Base-by-base conservation (phyloP, 495 filamentous ascomycete species). In the Clohesyomyces aquaticus region DNA sequence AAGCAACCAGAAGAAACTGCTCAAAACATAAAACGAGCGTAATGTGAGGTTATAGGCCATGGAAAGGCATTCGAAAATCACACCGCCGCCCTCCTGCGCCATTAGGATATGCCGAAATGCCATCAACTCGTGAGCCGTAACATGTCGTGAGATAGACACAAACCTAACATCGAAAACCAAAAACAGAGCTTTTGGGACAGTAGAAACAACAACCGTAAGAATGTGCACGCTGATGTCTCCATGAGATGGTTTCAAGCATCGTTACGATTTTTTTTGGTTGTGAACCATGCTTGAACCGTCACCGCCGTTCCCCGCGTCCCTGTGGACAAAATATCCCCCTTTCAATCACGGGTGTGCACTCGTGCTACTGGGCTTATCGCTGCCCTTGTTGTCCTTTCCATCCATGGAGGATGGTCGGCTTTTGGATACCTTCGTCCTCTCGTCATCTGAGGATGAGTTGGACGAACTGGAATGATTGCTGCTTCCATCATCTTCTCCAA, bases 381-480 rank as follows among this genome's bases (percentile, higher is more conserved):
- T n/a, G n/a, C n/a, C n/a, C 4, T 51, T 25, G 16, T 27, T 47
- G 18, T n/a, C 47, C 10, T 55, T 47, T 19, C 35, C 11, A 16
- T 51, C 65, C 14, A 10, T 29, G 14, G 53, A 8, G 16, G 32
- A 19, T 16, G 29, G 9, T 19, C 16, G 21, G 18, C 43, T 59
- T 26, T 32, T 46, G 25, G 41, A 55, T 41, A 60, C 63, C 26
- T 62, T 61, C 3, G 48, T 25, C 22, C 61, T 65, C n/a, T 74
- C 74, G 52, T 77, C 72, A 3, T 75, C 75, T 11, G 72, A 74
- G 16, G 68, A 61, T 1, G 64, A 62, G 45, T 27, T 46, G 27
- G 68, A 61, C 1, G 64, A 62, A 32, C 21, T 46, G 27, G 57
- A 61, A 19, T 54, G 58, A 46, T 63, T 71, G 19, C 63, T 66